Percentiles rank a stretch among this genome's conserved stretches.
phyloP scores from a whole-genome alignment of 2,329 filamentous ascomycete genomes.

The Ophiostoma perfectum region DNA sequence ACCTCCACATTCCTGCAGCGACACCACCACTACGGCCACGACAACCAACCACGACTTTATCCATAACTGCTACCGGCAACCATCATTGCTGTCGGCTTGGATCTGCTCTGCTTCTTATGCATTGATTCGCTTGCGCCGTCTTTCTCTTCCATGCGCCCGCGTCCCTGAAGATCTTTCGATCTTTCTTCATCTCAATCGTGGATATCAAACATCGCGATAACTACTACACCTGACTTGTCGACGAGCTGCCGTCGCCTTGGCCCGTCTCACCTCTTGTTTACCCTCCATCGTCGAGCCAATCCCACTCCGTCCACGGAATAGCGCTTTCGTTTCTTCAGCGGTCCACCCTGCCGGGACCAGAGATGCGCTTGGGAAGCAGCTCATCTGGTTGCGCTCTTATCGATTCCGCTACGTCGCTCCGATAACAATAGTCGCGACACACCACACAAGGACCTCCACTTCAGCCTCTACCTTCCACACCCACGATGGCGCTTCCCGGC shows the following conservation, averaged over 20 bases:
- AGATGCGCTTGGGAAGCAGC: background rate
- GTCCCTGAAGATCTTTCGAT: no score
- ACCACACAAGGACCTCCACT: background rate
- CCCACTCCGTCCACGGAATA: no score
- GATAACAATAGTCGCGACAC: background rate
- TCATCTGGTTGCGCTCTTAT: background rate
- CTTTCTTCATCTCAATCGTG: no score
- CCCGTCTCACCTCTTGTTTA: no score
- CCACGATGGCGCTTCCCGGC: conserved; percentile 17
- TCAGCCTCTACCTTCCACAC: no score
- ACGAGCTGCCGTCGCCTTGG: no score
- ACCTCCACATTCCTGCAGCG: conserved; percentile 12
- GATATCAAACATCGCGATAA: no score
- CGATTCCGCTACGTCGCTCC: background rate
- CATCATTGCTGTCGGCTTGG: background rate
- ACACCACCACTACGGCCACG: background rate
- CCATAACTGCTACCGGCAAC: background rate
- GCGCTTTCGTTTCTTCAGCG: no score
- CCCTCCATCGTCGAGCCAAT: no score
- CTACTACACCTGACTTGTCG: no score
- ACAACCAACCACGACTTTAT: background rate
- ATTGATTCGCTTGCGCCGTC: background rate
- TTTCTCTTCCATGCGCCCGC: no score
- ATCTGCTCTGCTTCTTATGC: background rate
- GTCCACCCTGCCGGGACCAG: background rate